phyloP scores from a whole-genome alignment of 139 green algal species.

The Auxenochlorella pyrenoidosa region DNA sequence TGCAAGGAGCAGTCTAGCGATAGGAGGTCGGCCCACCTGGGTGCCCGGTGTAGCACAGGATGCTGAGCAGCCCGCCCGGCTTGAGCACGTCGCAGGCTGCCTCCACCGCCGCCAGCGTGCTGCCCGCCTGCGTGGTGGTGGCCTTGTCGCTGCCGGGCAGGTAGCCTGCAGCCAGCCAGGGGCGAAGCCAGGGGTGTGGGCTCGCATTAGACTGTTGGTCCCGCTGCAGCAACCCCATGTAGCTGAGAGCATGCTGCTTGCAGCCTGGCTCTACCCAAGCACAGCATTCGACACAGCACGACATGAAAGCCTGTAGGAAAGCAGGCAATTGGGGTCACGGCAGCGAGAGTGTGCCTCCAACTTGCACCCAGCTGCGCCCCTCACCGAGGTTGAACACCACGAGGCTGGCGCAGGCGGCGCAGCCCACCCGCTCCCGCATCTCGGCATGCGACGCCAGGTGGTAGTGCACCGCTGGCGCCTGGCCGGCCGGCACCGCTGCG shows the following conservation, averaged over 20 bases:
- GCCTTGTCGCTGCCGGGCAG: slow-evolving; percentile 65
- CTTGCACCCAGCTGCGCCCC: background rate
- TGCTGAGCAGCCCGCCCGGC: slow-evolving; percentile 54
- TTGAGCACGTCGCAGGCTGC: slow-evolving; percentile 56
- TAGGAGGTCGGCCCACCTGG: slow-evolving; percentile 25
- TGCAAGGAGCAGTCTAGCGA: too few relatives aligned
- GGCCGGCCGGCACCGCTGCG: background rate
- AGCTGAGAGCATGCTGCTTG: too few relatives aligned
- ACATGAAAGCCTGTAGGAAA: too few relatives aligned
- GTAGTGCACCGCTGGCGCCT: background rate
- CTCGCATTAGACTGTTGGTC: too few relatives aligned
- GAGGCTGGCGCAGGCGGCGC: slow-evolving; percentile 12
- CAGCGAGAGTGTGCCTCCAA: too few relatives aligned
- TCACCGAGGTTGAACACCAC: slow-evolving; percentile 66
- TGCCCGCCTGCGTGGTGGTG: slow-evolving; percentile 46
- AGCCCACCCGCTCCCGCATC: slow-evolving; percentile 27
- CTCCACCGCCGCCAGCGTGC: slow-evolving; percentile 60
- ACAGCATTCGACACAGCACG: too few relatives aligned
- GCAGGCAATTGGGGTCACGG: too few relatives aligned
- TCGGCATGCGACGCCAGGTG: slow-evolving; percentile 23
- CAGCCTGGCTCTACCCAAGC: background rate
- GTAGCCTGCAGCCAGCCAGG: slow-evolving; percentile 41
- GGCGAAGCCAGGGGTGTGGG: too few relatives aligned
- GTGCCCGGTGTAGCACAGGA: slow-evolving; percentile 73
- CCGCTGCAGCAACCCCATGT: too few relatives aligned